phyloP scores from a whole-genome alignment of 768 basidiomycete genomes.

The Mycena rosella region DNA sequence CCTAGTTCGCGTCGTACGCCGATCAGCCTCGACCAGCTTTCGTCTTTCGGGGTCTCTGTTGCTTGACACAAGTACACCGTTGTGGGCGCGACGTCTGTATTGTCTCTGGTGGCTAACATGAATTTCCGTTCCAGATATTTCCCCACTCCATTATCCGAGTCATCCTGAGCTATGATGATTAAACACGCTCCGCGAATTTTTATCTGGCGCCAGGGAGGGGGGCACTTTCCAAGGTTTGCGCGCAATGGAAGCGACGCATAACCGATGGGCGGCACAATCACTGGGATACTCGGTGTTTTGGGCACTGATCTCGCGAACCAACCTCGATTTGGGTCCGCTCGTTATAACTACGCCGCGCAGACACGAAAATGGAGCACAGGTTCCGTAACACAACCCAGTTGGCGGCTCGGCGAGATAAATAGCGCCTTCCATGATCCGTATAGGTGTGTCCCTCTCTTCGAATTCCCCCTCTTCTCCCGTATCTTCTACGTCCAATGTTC shows the following conservation, averaged over 20 bases:
- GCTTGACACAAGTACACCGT: not conserved
- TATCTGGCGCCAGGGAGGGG: too few relatives aligned
- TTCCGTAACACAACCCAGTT: not conserved
- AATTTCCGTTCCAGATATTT: too few relatives aligned
- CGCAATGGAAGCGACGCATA: not conserved
- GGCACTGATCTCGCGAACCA: not conserved
- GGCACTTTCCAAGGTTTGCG: too few relatives aligned
- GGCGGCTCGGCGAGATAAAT: not conserved
- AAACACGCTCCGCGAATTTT: not conserved
- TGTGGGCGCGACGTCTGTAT: not conserved
- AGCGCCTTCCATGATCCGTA: conserved; percentile 1
- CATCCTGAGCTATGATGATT: too few relatives aligned
- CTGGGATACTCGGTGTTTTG: not conserved
- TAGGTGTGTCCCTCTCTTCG: not conserved
- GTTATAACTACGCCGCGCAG: not conserved
- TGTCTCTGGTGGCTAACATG: not conserved
- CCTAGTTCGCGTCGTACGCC: too few relatives aligned
- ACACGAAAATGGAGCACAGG: conserved; percentile 23
- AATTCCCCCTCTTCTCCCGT: not conserved
- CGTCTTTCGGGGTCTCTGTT: not conserved
- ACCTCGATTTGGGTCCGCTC: not conserved
- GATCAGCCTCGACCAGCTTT: too few relatives aligned
- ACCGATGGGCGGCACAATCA: not conserved
- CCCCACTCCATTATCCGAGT: too few relatives aligned
- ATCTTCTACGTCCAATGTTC: not conserved